Evolutionary conservation across 441 rosid genomes (phyloP).

Genomic region (Dalechampia spathulata): DNA sequence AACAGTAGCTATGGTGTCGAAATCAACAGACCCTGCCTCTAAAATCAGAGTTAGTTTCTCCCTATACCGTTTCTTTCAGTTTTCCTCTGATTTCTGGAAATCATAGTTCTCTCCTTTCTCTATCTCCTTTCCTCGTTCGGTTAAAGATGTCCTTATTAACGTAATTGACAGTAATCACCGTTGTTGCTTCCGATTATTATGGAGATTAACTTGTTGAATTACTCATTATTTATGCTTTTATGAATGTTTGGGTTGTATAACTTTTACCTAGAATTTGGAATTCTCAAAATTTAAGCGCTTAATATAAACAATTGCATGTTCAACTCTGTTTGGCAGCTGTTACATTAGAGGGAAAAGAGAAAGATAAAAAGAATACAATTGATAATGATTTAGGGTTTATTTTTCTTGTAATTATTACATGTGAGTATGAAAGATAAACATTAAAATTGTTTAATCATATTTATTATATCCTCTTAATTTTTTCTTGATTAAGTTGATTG

Average conservation of each 20-base stretch:
- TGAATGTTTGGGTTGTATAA: background rate
- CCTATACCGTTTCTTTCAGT: background rate
- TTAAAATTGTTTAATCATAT: background rate
- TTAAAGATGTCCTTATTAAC: background rate
- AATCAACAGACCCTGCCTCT: conserved; percentile 39
- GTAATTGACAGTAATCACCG: background rate
- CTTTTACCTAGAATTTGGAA: background rate
- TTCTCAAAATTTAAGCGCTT: background rate
- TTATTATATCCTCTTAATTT: background rate
- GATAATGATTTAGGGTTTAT: background rate
- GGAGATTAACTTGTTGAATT: background rate
- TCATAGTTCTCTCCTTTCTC: background rate
- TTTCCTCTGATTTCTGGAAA: no score
- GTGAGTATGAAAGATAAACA: background rate
- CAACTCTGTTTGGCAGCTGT: conserved; percentile 13
- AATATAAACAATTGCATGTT: background rate
- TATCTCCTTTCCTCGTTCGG: background rate
- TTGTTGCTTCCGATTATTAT: background rate
- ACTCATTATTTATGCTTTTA: background rate
- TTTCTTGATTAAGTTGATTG: background rate
- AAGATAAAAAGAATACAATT: background rate
- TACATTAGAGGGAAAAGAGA: background rate
- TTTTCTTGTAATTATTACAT: background rate
- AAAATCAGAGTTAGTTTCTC: conserved; percentile 37
- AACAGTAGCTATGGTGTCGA: conserved; percentile 42